Percentiles rank a stretch among this genome's conserved stretches.
Conservation (phyloP, 2,329 filamentous ascomycete genomes). For the Mycosphaerella arachidis region DNA sequence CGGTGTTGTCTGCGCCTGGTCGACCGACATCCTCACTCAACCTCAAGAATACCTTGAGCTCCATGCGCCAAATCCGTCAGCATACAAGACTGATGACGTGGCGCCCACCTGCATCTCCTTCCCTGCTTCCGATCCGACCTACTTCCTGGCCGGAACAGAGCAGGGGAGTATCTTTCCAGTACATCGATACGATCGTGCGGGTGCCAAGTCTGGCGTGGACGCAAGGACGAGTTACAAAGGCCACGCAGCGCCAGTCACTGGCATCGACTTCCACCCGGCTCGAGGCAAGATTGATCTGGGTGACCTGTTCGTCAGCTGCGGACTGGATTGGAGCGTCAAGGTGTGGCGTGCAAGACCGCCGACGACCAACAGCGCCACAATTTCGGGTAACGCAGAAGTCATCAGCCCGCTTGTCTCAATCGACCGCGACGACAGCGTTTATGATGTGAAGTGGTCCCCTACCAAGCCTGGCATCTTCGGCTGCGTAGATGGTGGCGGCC, state of each 20-base stretch:
- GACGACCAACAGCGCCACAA: slow-evolving; percentile 58
- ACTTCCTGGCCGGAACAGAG: slow-evolving; percentile 94
- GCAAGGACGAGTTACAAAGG: slow-evolving; percentile 81
- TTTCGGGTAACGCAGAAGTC: slow-evolving; percentile 37
- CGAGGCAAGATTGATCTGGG: slow-evolving; percentile 89
- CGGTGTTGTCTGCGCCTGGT: slow-evolving; percentile 94
- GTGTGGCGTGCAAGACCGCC: slow-evolving; percentile 90
- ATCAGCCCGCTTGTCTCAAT: slow-evolving; percentile 74
- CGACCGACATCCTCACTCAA: slow-evolving; percentile 94
- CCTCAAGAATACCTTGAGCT: slow-evolving; percentile 92
- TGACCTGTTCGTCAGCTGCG: slow-evolving; percentile 86
- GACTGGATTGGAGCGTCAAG: slow-evolving; percentile 94
- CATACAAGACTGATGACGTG: slow-evolving; percentile 75
- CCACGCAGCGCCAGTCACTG: slow-evolving; percentile 92
- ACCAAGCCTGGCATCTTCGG: slow-evolving; percentile 92
- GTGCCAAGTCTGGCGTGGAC: slow-evolving; percentile 93
- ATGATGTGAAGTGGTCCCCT: slow-evolving; percentile 93
- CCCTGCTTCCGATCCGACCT: slow-evolving; percentile 90
- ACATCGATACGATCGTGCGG: slow-evolving; percentile 93
- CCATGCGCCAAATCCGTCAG: slow-evolving; percentile 72
- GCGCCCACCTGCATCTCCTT: slow-evolving; percentile 93
- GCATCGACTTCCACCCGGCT: slow-evolving; percentile 89
- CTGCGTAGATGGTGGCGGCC: slow-evolving; percentile 86
- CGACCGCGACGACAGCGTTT: slow-evolving; percentile 90
- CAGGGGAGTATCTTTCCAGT: slow-evolving; percentile 96